Percentiles rank a stretch among this genome's conserved stretches.
Conservation (phyloP, 1,139 yeast species). For the Debaryomyces sp. region DNA sequence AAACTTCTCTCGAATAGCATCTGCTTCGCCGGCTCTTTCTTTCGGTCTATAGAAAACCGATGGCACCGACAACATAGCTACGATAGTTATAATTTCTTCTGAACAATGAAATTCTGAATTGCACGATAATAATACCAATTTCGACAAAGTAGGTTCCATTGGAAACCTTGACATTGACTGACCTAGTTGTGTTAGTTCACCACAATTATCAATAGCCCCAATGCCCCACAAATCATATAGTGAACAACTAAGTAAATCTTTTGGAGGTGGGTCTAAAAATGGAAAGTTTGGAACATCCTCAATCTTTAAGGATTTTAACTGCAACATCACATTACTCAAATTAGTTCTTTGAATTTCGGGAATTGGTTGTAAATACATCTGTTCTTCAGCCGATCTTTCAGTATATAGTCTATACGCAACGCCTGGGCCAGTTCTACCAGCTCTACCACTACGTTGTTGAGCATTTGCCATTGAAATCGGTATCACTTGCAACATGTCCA, state of each 20-base stretch:
- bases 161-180: conserved; percentile 75
- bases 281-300: conserved; percentile 68
- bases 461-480: conserved; percentile 94
- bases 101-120: conserved; percentile 62
- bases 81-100: conserved; percentile 75
- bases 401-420: conserved; percentile 81
- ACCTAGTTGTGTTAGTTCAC: conserved; percentile 72
- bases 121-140: conserved; percentile 64
- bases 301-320: conserved; percentile 73
- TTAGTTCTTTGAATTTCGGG: conserved; percentile 95
- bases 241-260: conserved; percentile 69
- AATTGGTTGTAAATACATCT: conserved; percentile 81
- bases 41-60: conserved; percentile 76
- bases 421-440: conserved; percentile 95
- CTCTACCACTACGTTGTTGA: conserved; percentile 90
- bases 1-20: conserved; percentile 75
- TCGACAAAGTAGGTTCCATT: conserved; percentile 81
- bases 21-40: conserved; percentile 78
- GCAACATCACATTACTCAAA: conserved; percentile 70
- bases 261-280: conserved; percentile 85
- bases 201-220: conserved; percentile 79
- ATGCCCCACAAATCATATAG: conserved; percentile 86
- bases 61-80: conserved; percentile 89
- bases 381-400: conserved; percentile 62
- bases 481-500: conserved; percentile 82